Conservation (phyloP, 768 basidiomycete species). For the Trametes cingulata region DNA sequence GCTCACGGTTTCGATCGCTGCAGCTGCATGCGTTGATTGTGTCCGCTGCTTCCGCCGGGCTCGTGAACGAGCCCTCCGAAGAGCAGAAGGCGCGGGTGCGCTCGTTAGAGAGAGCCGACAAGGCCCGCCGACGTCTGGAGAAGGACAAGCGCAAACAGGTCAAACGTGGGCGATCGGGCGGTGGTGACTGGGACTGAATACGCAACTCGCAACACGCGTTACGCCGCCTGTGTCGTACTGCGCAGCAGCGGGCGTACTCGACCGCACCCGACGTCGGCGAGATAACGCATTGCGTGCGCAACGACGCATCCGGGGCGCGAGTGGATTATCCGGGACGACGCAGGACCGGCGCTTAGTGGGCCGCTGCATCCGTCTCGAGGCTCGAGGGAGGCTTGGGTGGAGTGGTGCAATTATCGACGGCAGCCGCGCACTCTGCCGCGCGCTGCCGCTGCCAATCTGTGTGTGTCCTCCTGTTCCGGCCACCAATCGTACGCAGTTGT, state of each 20-base stretch:
- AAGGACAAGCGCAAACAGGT: constrained; percentile 56
- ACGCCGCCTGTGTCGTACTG: not conserved
- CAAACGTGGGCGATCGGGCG: constrained; percentile 38
- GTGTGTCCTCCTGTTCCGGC: not conserved
- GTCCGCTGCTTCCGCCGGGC: constrained; percentile 43
- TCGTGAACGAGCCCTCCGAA: constrained; percentile 56
- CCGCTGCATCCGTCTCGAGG: not conserved
- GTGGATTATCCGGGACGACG: not conserved
- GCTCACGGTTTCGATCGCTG: not conserved
- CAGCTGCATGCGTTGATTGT: constrained; percentile 59
- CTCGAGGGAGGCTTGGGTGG: not conserved
- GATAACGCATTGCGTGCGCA: not conserved
- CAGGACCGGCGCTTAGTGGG: not conserved
- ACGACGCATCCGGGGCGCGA: not conserved
- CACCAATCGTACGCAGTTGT: constrained; percentile 1
- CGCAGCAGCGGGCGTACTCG: not conserved
- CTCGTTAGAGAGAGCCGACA: constrained; percentile 44
- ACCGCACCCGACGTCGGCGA: not conserved
- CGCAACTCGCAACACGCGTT: not conserved
- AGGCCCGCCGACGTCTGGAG: constrained; percentile 46
- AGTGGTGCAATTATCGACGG: not conserved
- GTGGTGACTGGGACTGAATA: constrained; percentile 26
- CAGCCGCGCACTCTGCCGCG: no score
- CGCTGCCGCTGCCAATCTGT: not conserved
- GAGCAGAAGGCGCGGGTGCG: constrained; percentile 58